phyloP scores from a whole-genome alignment of 495 filamentous ascomycete species.

The Rostrohypoxylon terebratum region DNA sequence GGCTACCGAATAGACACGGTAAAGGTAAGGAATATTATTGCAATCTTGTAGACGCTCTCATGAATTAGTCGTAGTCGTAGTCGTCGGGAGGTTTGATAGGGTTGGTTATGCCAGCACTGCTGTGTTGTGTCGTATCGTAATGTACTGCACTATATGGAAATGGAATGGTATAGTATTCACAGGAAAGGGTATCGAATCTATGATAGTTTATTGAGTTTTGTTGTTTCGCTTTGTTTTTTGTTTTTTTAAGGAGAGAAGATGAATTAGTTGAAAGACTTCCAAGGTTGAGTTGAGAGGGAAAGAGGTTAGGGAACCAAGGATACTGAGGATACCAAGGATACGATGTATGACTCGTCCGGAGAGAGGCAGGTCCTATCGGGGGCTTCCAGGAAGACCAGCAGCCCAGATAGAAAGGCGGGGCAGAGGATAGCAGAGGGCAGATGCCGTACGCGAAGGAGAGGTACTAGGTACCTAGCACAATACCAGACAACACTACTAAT shows the following conservation, averaged over 20 bases:
- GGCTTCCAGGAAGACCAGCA: conserved; percentile 6
- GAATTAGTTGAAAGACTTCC: neutral
- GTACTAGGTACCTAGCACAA: conserved; percentile 4
- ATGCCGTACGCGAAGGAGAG: conserved; percentile 21
- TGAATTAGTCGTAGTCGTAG: conserved; percentile 1
- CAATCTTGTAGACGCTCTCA: conserved; percentile 24
- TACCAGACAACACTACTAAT: neutral
- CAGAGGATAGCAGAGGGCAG: conserved; percentile 32
- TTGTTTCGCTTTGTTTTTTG: conserved; percentile 22
- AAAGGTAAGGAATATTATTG: conserved; percentile 17
- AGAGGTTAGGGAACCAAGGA: conserved; percentile 37
- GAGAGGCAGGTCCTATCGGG: conserved; percentile 35
- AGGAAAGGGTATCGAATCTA: conserved; percentile 42
- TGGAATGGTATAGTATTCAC: conserved; percentile 33
- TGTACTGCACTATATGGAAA: neutral
- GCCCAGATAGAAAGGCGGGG: conserved; percentile 38
- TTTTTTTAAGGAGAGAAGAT: conserved; percentile 28
- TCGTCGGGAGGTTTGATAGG: neutral
- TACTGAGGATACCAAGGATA: conserved; percentile 26
- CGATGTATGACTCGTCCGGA: conserved; percentile 41
- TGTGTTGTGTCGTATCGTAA: conserved; percentile 6
- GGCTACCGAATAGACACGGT: conserved; percentile 28
- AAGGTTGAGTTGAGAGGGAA: conserved; percentile 8
- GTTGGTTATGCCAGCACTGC: conserved; percentile 38
- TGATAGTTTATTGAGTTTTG: conserved; percentile 13